Evolutionary conservation across 345 rosid species (phyloP).

Genomic region (Draba incana): DNA sequence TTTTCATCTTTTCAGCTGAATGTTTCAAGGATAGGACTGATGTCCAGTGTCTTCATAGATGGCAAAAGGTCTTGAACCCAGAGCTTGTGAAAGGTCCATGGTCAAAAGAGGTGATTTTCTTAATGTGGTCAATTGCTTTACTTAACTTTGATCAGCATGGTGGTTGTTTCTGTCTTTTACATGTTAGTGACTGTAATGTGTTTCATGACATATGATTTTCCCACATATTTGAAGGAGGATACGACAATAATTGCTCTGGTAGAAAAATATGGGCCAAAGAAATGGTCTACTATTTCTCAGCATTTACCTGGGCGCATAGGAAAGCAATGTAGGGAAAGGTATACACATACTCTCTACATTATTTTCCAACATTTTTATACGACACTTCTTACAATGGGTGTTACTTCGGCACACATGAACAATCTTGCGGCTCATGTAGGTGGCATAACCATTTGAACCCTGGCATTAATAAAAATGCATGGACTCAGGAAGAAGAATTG

Average conservation of each 20-base stretch:
- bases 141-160: slow-evolving; percentile 10
- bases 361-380: neutral
- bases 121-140: slow-evolving; percentile 23
- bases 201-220: slow-evolving; percentile 24
- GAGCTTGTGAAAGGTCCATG: slow-evolving; percentile 99
- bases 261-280: slow-evolving; percentile 84
- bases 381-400: slow-evolving; percentile 1
- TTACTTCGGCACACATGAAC: slow-evolving; percentile 21
- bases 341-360: slow-evolving; percentile 23
- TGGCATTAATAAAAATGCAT: slow-evolving; percentile 90
- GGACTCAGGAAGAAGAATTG: slow-evolving; percentile 99
- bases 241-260: slow-evolving; percentile 77
- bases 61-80: slow-evolving; percentile 99
- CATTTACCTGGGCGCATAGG: slow-evolving; percentile 99
- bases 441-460: slow-evolving; percentile 99
- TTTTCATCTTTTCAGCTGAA: slow-evolving; percentile 67
- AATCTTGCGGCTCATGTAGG: slow-evolving; percentile 52
- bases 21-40: slow-evolving; percentile 97
- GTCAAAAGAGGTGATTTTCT: slow-evolving; percentile 89
- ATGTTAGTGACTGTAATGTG: slow-evolving; percentile 10
- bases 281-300: slow-evolving; percentile 98
- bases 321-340: slow-evolving; percentile 99
- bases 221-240: slow-evolving; percentile 66
- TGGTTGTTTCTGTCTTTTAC: neutral
- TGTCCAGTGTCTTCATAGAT: slow-evolving; percentile 99